Base-by-base conservation (phyloP, 768 basidiomycete species). In the Lactarius hatsudake region DNA sequence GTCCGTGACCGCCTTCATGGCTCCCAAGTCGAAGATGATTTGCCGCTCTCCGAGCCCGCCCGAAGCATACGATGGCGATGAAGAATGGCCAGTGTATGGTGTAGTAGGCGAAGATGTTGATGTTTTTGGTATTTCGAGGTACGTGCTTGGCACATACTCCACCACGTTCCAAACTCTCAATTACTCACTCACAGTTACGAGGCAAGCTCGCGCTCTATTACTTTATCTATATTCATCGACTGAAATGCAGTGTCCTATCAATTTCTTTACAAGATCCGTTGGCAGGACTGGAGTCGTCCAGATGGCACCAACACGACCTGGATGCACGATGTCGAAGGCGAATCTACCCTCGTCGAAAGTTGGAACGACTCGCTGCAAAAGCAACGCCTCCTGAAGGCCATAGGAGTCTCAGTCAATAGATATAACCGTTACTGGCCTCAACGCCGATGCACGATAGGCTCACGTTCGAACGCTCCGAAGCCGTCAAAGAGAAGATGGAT, bases 271-370 rank as follows among this genome's bases (percentile, higher is more conserved):
- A 48, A 71, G 70, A 36, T 71, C 26, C 70, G 70, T 8, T 71
- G 70, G 70, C 28, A 43, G 26, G 38, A 69, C 45, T 71, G 70
- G 70, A 59, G 43, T 23, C 70, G 70, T 26, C 23, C 63, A 2
- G 70, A 71, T 26, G 70, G 70, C 28, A 56, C 70, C 36, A 66
- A 69, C 42, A 71, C 70, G 10, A 71, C 68, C 10, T 71, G 70
- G 70, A 59, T 65, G 68, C 62, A 62, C 23, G 63, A 59, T 1
- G 28, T 69, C 20, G 40, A 53, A 0, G 61, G 20, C 32, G 62
- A 69, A 26, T 38, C 59, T 0, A 64, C 38, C 8, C 28, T 71
- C 13, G 23, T 69, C 42, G 5, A 23, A 3, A 48, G 59, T 34
- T 71, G 70, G 70, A 28, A 62, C 28, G 64, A 62, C 3, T 40